phyloP scores from a whole-genome alignment of 495 filamentous ascomycete species.

The Pseudotulostoma volvatum region DNA sequence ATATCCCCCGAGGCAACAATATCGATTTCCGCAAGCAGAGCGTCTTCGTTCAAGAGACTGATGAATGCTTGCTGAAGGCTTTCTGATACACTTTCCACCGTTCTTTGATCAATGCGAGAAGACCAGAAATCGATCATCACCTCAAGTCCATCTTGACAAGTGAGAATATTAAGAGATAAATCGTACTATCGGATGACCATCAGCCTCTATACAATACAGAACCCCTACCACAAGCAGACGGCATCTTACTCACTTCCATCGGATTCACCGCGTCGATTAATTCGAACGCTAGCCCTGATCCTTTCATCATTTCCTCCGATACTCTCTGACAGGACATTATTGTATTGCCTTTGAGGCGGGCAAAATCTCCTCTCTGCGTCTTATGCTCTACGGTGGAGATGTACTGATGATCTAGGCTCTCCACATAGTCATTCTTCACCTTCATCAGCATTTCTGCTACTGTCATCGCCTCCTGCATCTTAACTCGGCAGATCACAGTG shows the following conservation, averaged over 20 bases:
- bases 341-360: constrained; percentile 1
- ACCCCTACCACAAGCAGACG: not conserved
- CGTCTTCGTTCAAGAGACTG: too few species aligned
- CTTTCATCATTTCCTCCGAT: not conserved
- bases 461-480: constrained; percentile 8
- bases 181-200: too few species aligned
- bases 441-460: too few species aligned
- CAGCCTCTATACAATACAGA: not conserved
- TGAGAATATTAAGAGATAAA: too few species aligned
- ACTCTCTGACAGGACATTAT: constrained; percentile 1
- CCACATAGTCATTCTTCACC: constrained; percentile 20
- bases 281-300: not conserved
- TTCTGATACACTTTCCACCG: not conserved
- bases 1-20: constrained; percentile 7
- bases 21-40: too few species aligned
- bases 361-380: not conserved
- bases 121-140: constrained; percentile 2
- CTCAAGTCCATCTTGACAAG: not conserved
- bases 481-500: constrained; percentile 30
- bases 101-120: not conserved
- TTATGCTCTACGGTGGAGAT: constrained; percentile 11
- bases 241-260: constrained; percentile 1
- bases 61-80: not conserved
- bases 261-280: not conserved
- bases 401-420: constrained; percentile 23